These are phyloP conservation scores for barley (Hordeum vulgare) DNA, from an alignment of 176 grass and related monocot genomes.

Conservation along the genomic window MorexV3_pseudomolecules_assembly NC_058524.1:73266452-73266951, in stretches of 20 bases:
- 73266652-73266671: background rate
- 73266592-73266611: slow-evolving; percentile 37
- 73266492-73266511: slow-evolving; percentile 88
- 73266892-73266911: background rate
- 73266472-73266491: slow-evolving; percentile 99
- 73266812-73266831: slow-evolving; percentile 33
- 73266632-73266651: background rate
- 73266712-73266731: slow-evolving; percentile 28
- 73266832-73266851: background rate
- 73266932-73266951: slow-evolving; percentile 33
- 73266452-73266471: slow-evolving; percentile 96
- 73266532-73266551: slow-evolving; percentile 90
- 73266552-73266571: slow-evolving; percentile 70
- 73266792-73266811: slow-evolving; percentile 58
- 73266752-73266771: slow-evolving; percentile 47
- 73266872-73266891: background rate
- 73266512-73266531: slow-evolving; percentile 90
- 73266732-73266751: slow-evolving; percentile 46
- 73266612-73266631: background rate
- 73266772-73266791: slow-evolving; percentile 54
- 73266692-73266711: background rate
- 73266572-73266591: slow-evolving; percentile 32
- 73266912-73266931: background rate
- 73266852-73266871: slow-evolving; percentile 19
- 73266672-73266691: background rate